phyloP scores from a whole-genome alignment of 805 yeast species.

The Candida suzukii region DNA sequence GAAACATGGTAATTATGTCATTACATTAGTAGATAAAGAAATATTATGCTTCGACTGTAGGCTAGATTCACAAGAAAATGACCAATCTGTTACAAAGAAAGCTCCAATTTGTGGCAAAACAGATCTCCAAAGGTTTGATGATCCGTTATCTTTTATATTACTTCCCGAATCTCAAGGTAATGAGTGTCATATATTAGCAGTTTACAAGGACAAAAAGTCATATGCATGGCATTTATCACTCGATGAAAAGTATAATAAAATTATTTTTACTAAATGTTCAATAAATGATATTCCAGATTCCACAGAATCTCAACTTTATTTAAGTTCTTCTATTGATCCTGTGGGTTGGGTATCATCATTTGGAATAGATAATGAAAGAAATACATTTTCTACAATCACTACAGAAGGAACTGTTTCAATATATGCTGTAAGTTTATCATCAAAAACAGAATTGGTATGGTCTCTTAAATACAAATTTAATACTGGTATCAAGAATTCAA shows the following conservation, averaged over 20 bases:
- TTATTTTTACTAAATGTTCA: slow-evolving; percentile 21
- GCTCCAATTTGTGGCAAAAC: slow-evolving; percentile 15
- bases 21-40: slow-evolving; percentile 35
- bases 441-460: slow-evolving; percentile 39
- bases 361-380: slow-evolving; percentile 23
- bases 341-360: slow-evolving; percentile 43
- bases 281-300: slow-evolving; percentile 30
- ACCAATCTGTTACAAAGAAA: slow-evolving; percentile 14
- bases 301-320: neutral
- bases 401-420: slow-evolving; percentile 39
- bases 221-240: slow-evolving; percentile 35
- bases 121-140: slow-evolving; percentile 2
- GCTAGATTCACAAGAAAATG: slow-evolving; percentile 11
- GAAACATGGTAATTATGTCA: slow-evolving; percentile 37
- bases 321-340: slow-evolving; percentile 51
- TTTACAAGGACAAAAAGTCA: slow-evolving; percentile 32
- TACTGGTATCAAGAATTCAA: slow-evolving; percentile 49
- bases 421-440: slow-evolving; percentile 31
- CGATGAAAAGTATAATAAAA: slow-evolving; percentile 4
- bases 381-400: slow-evolving; percentile 55
- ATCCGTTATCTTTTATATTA: slow-evolving; percentile 23
- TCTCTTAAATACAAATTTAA: slow-evolving; percentile 37
- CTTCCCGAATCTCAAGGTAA: slow-evolving; percentile 26
- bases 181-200: slow-evolving; percentile 41
- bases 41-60: slow-evolving; percentile 60